Conservation (phyloP, 2,329 filamentous ascomycete species). For the Alternaria dauci region DNA sequence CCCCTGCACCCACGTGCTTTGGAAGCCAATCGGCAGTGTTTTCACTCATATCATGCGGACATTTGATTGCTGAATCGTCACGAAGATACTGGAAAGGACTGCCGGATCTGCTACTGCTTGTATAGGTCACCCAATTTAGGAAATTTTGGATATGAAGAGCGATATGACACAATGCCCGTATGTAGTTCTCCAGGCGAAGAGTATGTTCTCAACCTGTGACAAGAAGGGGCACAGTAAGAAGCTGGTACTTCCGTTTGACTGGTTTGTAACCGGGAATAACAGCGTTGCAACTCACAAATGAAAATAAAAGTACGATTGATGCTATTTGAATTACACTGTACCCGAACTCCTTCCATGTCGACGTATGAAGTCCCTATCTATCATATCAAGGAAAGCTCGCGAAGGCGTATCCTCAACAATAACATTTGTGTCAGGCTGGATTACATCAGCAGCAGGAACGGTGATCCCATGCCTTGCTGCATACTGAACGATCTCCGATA, state of each 20-base stretch:
- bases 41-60: not conserved
- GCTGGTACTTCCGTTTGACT: not conserved
- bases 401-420: not conserved
- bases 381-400: not conserved
- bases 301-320: not conserved
- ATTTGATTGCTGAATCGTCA: not conserved
- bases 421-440: not conserved
- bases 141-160: not conserved
- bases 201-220: not conserved
- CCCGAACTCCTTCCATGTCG: not conserved
- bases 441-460: conserved; percentile 1
- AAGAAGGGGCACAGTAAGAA: not conserved
- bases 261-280: not conserved
- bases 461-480: not conserved
- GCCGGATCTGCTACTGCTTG: not conserved
- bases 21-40: not conserved
- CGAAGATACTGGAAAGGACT: too few species aligned
- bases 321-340: not conserved
- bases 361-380: not conserved
- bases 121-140: not conserved
- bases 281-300: not conserved
- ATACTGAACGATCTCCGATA: conserved; percentile 1
- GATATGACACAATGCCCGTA: not conserved
- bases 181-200: not conserved
- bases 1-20: not conserved